These are phyloP conservation scores for Henckelia pumila DNA, from an alignment of 257 asterid species.

Conservation along the genomic window DNA sequence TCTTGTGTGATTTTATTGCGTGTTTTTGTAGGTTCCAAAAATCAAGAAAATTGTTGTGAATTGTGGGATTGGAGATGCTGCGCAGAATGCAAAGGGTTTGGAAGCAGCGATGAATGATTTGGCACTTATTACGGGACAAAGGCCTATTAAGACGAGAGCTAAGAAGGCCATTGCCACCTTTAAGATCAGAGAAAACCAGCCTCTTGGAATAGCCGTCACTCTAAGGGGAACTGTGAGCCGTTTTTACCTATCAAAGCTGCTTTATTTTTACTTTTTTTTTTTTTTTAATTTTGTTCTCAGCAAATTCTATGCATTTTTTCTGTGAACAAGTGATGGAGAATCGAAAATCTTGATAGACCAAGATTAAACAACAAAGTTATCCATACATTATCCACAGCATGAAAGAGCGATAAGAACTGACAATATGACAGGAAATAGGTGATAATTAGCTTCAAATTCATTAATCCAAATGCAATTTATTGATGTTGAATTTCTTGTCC, in stretches of 20 bases:
- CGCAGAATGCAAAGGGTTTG: conserved; percentile 97
- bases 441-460: too few species aligned
- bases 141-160: conserved; percentile 92
- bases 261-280: background rate
- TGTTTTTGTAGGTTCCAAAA: conserved; percentile 71
- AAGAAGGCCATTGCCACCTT: conserved; percentile 92
- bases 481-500: background rate
- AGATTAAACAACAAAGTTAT: background rate
- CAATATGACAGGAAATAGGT: background rate
- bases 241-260: conserved; percentile 6
- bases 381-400: background rate
- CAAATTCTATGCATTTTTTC: conserved; percentile 12
- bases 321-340: background rate
- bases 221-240: conserved; percentile 74
- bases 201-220: conserved; percentile 90
- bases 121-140: conserved; percentile 90
- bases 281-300: background rate
- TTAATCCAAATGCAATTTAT: background rate
- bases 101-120: conserved; percentile 91
- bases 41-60: conserved; percentile 85
- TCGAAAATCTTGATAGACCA: background rate
- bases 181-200: conserved; percentile 86
- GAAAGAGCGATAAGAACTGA: background rate
- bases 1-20: conserved; percentile 13
- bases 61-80: conserved; percentile 99